Conservation (phyloP, 352 stramenopile genomes). For the Phytopythium aichiense region DNA sequence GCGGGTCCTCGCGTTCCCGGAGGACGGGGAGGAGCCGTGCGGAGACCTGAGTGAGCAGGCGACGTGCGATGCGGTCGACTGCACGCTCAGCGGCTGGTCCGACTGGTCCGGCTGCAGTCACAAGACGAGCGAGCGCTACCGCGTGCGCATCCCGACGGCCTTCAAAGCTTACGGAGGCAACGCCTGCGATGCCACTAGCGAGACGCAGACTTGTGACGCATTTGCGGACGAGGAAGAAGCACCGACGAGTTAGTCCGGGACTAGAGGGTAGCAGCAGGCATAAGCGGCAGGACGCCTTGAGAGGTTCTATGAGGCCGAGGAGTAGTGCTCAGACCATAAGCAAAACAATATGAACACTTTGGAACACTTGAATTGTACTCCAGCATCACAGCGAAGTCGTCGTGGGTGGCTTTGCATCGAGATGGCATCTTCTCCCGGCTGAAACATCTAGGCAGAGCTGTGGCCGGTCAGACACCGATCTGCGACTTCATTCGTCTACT, state of each 20-base stretch:
- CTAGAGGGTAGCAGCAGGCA: background rate
- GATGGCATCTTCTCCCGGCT: background rate
- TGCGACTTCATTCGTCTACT: background rate
- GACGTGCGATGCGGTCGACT: slow-evolving; percentile 41
- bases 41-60: slow-evolving; percentile 15
- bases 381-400: too few species aligned
- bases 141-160: slow-evolving; percentile 24
- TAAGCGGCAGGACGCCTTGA: background rate
- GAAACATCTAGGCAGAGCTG: background rate
- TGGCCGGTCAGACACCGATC: background rate
- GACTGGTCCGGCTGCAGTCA: slow-evolving; percentile 51
- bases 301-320: background rate
- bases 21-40: slow-evolving; percentile 21
- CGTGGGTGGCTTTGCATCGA: too few species aligned
- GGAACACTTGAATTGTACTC: too few species aligned
- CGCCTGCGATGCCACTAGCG: slow-evolving; percentile 15
- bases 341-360: too few species aligned
- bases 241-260: background rate
- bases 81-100: slow-evolving; percentile 30
- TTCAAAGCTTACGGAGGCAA: slow-evolving; percentile 31
- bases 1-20: slow-evolving; percentile 26
- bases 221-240: slow-evolving; percentile 5
- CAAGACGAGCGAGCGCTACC: slow-evolving; percentile 33
- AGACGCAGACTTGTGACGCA: slow-evolving; percentile 25
- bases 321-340: too few species aligned